Percentiles rank a stretch among this genome's conserved stretches.
Evolutionary conservation across 768 basidiomycete genomes (phyloP).

Genomic region (Cantharellus anzutake): DNA sequence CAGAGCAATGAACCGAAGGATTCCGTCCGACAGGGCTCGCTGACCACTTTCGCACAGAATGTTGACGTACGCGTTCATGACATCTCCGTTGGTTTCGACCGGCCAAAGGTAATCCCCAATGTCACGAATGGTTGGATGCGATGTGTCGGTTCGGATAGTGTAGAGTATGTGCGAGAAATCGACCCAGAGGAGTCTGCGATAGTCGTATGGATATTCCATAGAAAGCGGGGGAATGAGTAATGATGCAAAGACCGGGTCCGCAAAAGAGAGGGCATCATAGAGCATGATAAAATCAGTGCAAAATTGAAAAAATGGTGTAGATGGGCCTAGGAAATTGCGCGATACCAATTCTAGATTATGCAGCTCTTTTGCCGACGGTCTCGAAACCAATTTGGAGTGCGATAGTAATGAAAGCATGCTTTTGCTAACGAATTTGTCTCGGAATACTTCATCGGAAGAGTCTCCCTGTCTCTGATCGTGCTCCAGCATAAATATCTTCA

Average conservation of each 20-base stretch:
- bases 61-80: slow-evolving; percentile 44
- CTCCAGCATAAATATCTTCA: slow-evolving; percentile 94
- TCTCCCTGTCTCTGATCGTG: slow-evolving; percentile 40
- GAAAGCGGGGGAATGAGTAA: slow-evolving; percentile 61
- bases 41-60: slow-evolving; percentile 21
- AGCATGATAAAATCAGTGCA: slow-evolving; percentile 80
- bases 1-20: slow-evolving; percentile 46
- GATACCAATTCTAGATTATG: slow-evolving; percentile 34
- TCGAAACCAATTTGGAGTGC: slow-evolving; percentile 16
- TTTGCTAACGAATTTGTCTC: slow-evolving; percentile 42
- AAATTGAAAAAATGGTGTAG: slow-evolving; percentile 79
- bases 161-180: slow-evolving; percentile 52
- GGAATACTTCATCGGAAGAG: slow-evolving; percentile 46
- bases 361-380: slow-evolving; percentile 10
- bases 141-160: slow-evolving; percentile 33
- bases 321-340: slow-evolving; percentile 35
- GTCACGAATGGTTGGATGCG: slow-evolving; percentile 18
- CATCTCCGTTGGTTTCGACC: slow-evolving; percentile 37
- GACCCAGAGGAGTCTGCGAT: slow-evolving; percentile 65
- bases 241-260: slow-evolving; percentile 51
- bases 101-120: slow-evolving; percentile 39
- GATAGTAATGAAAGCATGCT: slow-evolving; percentile 46
- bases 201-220: slow-evolving; percentile 56
- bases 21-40: slow-evolving; percentile 25
- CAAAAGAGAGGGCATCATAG: slow-evolving; percentile 85